phyloP scores from a whole-genome alignment of 225 moss, liverwort and hornwort genomes.

The Sphagnum tenellum region DNA sequence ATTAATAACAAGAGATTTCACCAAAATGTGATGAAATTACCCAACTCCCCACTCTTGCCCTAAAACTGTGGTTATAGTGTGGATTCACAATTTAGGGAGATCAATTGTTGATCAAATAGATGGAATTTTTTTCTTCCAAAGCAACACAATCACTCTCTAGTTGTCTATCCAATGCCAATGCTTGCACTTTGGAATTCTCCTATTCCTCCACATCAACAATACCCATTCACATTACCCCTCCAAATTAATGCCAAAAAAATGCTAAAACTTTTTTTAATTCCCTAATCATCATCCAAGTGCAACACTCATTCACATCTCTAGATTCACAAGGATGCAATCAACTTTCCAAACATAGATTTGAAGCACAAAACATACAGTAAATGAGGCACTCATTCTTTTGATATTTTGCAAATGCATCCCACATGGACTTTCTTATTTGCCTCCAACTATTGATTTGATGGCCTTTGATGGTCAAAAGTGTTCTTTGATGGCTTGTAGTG shows the following conservation, averaged over 20 bases:
- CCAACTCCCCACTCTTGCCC: no score
- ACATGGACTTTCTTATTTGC: conserved; percentile 11
- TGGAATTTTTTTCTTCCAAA: conserved; percentile 36
- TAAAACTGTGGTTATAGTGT: no score
- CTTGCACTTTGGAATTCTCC: conserved; percentile 31
- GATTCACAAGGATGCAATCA: no score
- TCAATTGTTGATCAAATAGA: conserved; percentile 28
- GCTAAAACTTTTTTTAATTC: background rate
- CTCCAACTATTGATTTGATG: conserved; percentile 25
- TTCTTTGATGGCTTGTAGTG: conserved; percentile 20
- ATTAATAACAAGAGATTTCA: background rate
- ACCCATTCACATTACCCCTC: background rate
- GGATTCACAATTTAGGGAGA: background rate
- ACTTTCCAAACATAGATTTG: background rate
- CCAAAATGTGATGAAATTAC: background rate
- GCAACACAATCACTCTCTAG: conserved; percentile 27
- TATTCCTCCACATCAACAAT: conserved; percentile 21
- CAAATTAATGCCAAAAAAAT: background rate
- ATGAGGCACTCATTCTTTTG: conserved; percentile 39
- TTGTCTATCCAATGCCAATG: conserved; percentile 40
- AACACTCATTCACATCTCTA: no score
- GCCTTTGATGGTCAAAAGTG: no score
- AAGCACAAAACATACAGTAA: conserved; percentile 19
- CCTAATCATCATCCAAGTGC: background rate
- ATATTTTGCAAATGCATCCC: conserved; percentile 27